phyloP scores from a whole-genome alignment of 129 eudicot species.

The Centrapalus pauciflorus region DNA sequence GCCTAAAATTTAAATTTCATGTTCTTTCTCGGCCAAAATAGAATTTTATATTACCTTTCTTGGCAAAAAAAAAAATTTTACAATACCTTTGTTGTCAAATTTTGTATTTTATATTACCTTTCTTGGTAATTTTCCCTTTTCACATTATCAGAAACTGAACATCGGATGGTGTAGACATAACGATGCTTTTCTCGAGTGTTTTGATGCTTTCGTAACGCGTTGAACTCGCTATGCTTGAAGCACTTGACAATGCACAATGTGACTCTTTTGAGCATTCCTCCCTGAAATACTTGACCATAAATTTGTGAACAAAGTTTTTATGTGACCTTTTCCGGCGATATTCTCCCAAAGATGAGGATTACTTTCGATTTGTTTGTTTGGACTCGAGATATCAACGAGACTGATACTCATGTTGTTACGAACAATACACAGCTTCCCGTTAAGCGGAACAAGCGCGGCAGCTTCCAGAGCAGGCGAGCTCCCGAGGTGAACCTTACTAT shows the following conservation, averaged over 20 bases:
- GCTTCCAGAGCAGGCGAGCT: slow-evolving; percentile 88
- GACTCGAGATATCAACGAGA: slow-evolving; percentile 73
- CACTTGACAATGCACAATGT: slow-evolving; percentile 91
- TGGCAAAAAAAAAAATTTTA: no score
- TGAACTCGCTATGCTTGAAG: slow-evolving; percentile 62
- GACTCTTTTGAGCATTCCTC: slow-evolving; percentile 78
- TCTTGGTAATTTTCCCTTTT: no score
- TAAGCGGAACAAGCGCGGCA: slow-evolving; percentile 86
- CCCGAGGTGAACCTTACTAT: slow-evolving; percentile 79
- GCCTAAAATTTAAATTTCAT: no score
- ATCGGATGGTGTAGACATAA: background rate
- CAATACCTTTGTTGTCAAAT: no score
- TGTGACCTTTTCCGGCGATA: slow-evolving; percentile 73
- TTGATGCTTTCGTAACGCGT: background rate
- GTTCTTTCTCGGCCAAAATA: no score
- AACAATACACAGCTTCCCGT: slow-evolving; percentile 81
- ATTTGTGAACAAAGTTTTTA: slow-evolving; percentile 65
- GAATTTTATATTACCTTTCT: no score
- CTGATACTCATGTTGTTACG: slow-evolving; percentile 95
- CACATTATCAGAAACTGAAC: no score
- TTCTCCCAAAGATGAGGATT: slow-evolving; percentile 94
- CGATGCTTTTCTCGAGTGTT: background rate
- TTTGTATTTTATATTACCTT: no score
- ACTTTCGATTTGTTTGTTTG: slow-evolving; percentile 59
- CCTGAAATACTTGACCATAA: slow-evolving; percentile 91